Conservation (phyloP, 2,329 filamentous ascomycete species). For the Xylaria sp. region DNA sequence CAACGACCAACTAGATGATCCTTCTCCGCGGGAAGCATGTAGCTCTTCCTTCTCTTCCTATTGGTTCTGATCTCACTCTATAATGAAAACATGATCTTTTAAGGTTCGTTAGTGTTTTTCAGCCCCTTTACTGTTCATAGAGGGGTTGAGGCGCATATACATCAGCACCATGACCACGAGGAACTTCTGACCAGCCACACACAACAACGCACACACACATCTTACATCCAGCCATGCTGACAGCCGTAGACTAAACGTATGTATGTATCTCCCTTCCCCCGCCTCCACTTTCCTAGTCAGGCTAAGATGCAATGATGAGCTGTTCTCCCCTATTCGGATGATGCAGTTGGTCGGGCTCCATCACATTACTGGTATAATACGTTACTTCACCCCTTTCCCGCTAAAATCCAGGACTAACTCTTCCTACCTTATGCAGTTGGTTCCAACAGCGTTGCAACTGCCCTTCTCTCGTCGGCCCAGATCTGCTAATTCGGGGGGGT, state of each 20-base stretch:
- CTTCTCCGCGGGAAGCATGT: background rate
- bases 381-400: conserved; percentile 15
- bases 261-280: background rate
- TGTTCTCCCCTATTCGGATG: conserved; percentile 31
- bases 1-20: background rate
- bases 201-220: background rate
- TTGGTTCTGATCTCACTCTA: background rate
- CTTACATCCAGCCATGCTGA: conserved; percentile 5
- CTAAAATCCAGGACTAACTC: conserved; percentile 16
- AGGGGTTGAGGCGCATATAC: background rate
- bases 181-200: background rate
- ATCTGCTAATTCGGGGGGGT: background rate
- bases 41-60: background rate
- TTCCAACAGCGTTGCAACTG: conserved; percentile 29
- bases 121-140: background rate
- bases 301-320: conserved; percentile 34
- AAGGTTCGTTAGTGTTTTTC: background rate
- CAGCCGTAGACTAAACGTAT: background rate
- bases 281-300: conserved; percentile 25
- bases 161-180: background rate
- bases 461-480: conserved; percentile 11
- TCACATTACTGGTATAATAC: conserved; percentile 29
- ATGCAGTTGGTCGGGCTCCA: conserved; percentile 34
- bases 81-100: background rate
- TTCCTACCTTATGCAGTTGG: conserved; percentile 39